Conservation (phyloP, 2,329 filamentous ascomycete species). For the Ophiognomonia clavigignenti-juglandacearum region DNA sequence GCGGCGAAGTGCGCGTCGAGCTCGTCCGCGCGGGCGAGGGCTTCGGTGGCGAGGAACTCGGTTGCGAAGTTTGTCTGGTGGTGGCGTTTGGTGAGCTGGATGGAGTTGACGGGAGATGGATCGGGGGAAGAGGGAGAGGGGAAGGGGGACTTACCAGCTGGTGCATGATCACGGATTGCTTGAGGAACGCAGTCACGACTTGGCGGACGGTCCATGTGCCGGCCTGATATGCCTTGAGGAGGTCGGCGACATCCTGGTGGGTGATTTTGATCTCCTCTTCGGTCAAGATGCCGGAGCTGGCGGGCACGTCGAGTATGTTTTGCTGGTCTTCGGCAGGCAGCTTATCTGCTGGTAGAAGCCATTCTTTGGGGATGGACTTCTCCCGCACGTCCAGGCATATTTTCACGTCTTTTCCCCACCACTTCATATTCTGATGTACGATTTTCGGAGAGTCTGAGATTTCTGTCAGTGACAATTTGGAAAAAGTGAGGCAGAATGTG, state of each 20-base stretch:
- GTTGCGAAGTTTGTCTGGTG: conserved; percentile 18
- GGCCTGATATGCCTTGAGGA: conserved; percentile 20
- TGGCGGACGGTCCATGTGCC: conserved; percentile 29
- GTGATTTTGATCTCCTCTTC: conserved; percentile 33
- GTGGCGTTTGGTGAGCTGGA: not conserved
- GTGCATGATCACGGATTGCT: conserved; percentile 42
- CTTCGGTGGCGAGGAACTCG: conserved; percentile 34
- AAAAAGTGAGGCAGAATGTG: too few relatives aligned
- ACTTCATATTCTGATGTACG: conserved; percentile 7
- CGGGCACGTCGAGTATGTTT: conserved; percentile 21
- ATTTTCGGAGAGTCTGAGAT: not conserved
- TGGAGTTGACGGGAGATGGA: not conserved
- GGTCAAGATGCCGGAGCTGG: conserved; percentile 26
- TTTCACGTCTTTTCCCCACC: conserved; percentile 27
- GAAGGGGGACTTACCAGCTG: conserved; percentile 28
- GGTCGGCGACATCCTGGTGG: conserved; percentile 25
- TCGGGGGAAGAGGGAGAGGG: not conserved
- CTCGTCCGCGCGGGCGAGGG: conserved; percentile 30
- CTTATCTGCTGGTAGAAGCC: conserved; percentile 27
- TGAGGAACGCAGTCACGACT: conserved; percentile 41
- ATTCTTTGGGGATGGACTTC: conserved; percentile 29
- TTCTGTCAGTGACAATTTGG: too few relatives aligned
- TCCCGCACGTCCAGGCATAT: conserved; percentile 28
- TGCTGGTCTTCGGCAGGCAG: conserved; percentile 21
- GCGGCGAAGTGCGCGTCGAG: conserved; percentile 35